phyloP scores from a whole-genome alignment of 352 stramenopile genomes.

The Globisporangium heterothallicum region DNA sequence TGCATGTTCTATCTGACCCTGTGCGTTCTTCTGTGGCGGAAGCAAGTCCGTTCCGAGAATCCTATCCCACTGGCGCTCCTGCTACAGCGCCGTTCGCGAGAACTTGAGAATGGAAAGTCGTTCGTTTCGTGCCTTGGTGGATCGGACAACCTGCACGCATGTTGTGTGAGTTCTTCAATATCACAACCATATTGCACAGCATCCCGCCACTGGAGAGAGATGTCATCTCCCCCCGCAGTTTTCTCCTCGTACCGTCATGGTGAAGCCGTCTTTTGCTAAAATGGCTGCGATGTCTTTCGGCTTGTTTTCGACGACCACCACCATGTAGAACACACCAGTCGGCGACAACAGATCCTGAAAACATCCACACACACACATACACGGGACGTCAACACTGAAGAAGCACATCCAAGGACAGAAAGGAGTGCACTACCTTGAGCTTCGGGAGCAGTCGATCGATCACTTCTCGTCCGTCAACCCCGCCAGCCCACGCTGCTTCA shows the following conservation, averaged over 20 bases:
- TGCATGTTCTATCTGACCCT: background rate
- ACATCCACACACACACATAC: background rate
- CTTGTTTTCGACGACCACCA: conserved; percentile 97
- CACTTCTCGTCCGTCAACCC: conserved; percentile 90
- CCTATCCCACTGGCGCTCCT: background rate
- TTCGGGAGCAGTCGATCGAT: conserved; percentile 93
- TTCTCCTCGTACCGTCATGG: conserved; percentile 43
- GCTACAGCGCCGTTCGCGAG: conserved; percentile 16
- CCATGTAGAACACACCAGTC: conserved; percentile 93
- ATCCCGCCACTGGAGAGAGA: too few relatives aligned
- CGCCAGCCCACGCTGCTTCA: conserved; percentile 95
- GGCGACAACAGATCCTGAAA: conserved; percentile 61
- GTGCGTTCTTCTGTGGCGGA: background rate
- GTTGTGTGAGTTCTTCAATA: too few relatives aligned
- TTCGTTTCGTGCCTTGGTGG: conserved; percentile 68
- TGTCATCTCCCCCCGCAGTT: too few relatives aligned
- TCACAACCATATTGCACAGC: too few relatives aligned
- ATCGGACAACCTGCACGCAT: conserved; percentile 43
- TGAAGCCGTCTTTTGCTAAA: conserved; percentile 57
- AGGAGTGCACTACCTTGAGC: conserved; percentile 52
- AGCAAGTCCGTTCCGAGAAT: too few relatives aligned
- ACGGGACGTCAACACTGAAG: background rate
- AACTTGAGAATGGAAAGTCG: conserved; percentile 76
- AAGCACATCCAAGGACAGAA: background rate
- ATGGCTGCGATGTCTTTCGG: conserved; percentile 89